A percentile compares a stretch with the other conserved stretches of the same genome.
These are phyloP conservation scores for Diaporthe velutina DNA, from an alignment of 2,329 filamentous ascomycete genomes.

Conservation along the genomic window DNA sequence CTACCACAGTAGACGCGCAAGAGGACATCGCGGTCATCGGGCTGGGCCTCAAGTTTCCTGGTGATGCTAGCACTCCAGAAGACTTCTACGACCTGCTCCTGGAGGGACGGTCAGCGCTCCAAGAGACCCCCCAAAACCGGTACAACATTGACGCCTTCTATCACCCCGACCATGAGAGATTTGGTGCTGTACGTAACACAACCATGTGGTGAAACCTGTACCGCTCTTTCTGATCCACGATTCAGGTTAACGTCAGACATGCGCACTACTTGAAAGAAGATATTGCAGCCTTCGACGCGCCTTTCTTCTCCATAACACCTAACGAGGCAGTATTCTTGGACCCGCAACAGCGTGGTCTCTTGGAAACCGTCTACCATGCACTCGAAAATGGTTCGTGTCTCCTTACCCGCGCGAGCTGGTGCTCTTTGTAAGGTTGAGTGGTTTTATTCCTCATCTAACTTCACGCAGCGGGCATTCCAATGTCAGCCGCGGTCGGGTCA, in stretches of 20 bases:
- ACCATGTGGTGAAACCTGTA: not conserved
- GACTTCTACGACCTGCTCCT: slow-evolving; percentile 46
- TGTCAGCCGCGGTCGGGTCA: slow-evolving; percentile 1
- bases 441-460: not conserved
- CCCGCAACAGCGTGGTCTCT: slow-evolving; percentile 31
- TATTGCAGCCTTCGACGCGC: slow-evolving; percentile 33
- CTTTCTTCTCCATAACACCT: slow-evolving; percentile 37
- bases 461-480: slow-evolving; percentile 9
- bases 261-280: slow-evolving; percentile 20
- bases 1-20: not conserved
- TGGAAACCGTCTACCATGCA: slow-evolving; percentile 28
- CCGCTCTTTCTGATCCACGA: not conserved
- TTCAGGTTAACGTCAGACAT: slow-evolving; percentile 44
- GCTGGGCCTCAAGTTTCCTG: slow-evolving; percentile 44
- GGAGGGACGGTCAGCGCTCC: slow-evolving; percentile 44
- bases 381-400: slow-evolving; percentile 34
- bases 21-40: slow-evolving; percentile 38
- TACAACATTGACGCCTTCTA: slow-evolving; percentile 48
- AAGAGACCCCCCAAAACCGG: slow-evolving; percentile 44
- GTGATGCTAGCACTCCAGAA: slow-evolving; percentile 44
- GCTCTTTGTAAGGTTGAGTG: not conserved
- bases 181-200: slow-evolving; percentile 35
- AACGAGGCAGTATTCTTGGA: slow-evolving; percentile 29
- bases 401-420: not conserved
- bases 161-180: slow-evolving; percentile 45